Evolutionary conservation across 164 flowering plant species (phyloP).

Genomic region (Vitis cinerea): DNA sequence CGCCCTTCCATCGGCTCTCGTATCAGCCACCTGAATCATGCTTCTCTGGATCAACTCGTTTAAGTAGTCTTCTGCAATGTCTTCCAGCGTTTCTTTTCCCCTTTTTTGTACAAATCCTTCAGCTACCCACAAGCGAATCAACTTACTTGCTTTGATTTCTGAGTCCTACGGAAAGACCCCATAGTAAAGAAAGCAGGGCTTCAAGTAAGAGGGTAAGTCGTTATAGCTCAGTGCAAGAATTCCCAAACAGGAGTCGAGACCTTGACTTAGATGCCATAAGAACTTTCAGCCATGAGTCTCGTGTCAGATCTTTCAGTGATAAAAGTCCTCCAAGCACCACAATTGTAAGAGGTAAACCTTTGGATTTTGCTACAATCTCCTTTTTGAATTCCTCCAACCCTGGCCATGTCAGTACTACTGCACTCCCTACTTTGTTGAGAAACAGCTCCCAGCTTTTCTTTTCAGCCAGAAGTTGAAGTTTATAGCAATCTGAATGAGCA

Average conservation of each 20-base stretch:
- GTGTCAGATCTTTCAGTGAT: background rate
- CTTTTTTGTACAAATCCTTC: no score
- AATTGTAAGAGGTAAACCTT: background rate
- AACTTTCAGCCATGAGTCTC: background rate
- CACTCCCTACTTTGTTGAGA: background rate
- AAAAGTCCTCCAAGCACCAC: background rate
- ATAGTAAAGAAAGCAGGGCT: background rate
- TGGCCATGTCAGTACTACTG: no score
- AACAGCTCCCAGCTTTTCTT: background rate
- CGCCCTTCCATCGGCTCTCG: no score
- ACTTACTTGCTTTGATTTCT: no score
- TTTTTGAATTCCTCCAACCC: background rate
- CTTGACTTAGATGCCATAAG: no score
- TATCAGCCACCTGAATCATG: background rate
- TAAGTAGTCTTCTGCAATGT: no score
- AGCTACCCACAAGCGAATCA: no score
- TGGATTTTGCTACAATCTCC: background rate
- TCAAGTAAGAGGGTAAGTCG: background rate
- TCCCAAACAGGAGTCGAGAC: no score
- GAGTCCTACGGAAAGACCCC: no score
- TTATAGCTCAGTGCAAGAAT: background rate
- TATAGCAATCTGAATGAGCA: background rate
- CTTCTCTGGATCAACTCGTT: no score
- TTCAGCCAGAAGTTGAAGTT: background rate
- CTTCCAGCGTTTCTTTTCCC: no score